A percentile compares a stretch with the other conserved stretches of the same genome.
Evolutionary conservation across 768 basidiomycete species (phyloP).

Genomic region (Clitopilus hobsonii): DNA sequence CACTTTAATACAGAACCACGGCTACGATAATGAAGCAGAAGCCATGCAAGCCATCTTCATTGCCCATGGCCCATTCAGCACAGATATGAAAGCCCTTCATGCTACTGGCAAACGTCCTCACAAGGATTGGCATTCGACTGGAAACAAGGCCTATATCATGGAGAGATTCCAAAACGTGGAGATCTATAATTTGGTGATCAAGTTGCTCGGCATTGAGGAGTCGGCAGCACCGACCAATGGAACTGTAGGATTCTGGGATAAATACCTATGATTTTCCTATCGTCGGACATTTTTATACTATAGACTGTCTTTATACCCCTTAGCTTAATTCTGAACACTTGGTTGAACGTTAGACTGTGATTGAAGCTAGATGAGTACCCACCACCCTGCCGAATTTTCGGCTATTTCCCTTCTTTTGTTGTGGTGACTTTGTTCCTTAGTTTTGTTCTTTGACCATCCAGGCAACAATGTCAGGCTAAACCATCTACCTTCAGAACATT

Average conservation of each 20-base stretch:
- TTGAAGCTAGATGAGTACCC: too few species aligned
- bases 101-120: constrained; percentile 24
- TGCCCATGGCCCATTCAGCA: constrained; percentile 85
- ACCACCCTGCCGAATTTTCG: too few species aligned
- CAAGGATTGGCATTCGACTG: constrained; percentile 65
- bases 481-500: too few species aligned
- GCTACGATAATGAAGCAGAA: constrained; percentile 76
- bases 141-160: constrained; percentile 66
- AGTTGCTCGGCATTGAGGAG: constrained; percentile 60
- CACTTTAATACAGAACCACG: constrained; percentile 60
- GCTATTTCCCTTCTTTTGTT: too few species aligned
- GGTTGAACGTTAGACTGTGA: too few species aligned
- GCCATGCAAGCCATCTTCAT: constrained; percentile 90
- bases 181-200: constrained; percentile 78
- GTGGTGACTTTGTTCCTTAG: too few species aligned
- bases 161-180: constrained; percentile 83
- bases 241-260: constrained; percentile 80
- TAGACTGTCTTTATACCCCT: background rate
- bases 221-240: constrained; percentile 67
- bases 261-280: constrained; percentile 39
- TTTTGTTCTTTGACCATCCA: too few species aligned
- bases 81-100: constrained; percentile 57
- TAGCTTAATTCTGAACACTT: too few species aligned
- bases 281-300: background rate
- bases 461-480: too few species aligned